These are phyloP conservation scores for Mayamaea pseudoterrestris DNA, from an alignment of 108 stramenopile genomes.

Conservation along the genomic window DNA sequence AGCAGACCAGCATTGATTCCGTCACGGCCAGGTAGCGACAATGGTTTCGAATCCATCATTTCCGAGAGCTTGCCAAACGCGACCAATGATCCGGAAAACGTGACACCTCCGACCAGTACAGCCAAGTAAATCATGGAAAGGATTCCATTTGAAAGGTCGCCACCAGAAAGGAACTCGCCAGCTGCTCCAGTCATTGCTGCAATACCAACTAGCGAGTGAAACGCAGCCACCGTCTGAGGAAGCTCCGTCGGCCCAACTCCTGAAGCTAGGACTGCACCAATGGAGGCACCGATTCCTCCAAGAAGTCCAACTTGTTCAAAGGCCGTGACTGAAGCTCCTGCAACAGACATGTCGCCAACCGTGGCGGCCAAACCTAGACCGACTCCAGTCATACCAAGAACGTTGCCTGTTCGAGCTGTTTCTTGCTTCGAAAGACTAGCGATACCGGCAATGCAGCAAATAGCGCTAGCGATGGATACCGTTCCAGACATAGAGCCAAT, in stretches of 20 bases:
- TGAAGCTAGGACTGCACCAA: constrained; percentile 79
- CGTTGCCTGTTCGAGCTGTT: constrained; percentile 93
- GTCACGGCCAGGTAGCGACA: constrained; percentile 67
- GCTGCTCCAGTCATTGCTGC: constrained; percentile 87
- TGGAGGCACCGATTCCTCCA: constrained; percentile 85
- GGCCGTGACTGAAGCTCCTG: constrained; percentile 55
- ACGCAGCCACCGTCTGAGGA: constrained; percentile 97
- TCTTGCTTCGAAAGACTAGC: constrained; percentile 85
- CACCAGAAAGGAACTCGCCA: constrained; percentile 74
- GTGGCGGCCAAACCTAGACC: constrained; percentile 93
- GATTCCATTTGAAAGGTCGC: constrained; percentile 72
- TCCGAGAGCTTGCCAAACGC: constrained; percentile 98
- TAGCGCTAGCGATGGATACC: constrained; percentile 58
- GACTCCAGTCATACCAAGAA: constrained; percentile 94
- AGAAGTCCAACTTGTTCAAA: constrained; percentile 72
- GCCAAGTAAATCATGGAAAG: constrained; percentile 89
- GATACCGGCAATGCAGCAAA: constrained; percentile 98
- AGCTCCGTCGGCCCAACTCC: constrained; percentile 92
- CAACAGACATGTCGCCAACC: constrained; percentile 74
- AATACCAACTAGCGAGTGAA: constrained; percentile 91
- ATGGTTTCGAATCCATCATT: constrained; percentile 50
- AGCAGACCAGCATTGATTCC: constrained; percentile 87
- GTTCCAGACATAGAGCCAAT: constrained; percentile 78
- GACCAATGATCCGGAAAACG: constrained; percentile 94
- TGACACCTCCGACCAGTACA: constrained; percentile 92